Percentiles rank a stretch among this genome's conserved stretches.
Conservation (phyloP, 2,329 filamentous ascomycete genomes). For the Colletotrichum eremochloae region DNA sequence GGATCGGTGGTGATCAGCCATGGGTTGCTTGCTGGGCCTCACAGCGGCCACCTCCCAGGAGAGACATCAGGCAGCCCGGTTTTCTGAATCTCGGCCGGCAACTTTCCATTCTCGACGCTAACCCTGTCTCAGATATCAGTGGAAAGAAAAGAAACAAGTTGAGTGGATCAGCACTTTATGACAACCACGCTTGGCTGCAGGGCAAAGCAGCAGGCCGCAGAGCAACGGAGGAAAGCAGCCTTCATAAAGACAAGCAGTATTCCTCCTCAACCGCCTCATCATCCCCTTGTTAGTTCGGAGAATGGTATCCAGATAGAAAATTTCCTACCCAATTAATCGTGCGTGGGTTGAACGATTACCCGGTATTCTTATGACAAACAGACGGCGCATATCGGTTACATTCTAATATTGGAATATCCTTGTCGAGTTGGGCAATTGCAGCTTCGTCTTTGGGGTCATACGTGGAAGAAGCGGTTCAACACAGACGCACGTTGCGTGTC, state of each 20-base stretch:
- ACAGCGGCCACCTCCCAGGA: slow-evolving; percentile 24
- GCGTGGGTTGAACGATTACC: slow-evolving; percentile 23
- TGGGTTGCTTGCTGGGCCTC: slow-evolving; percentile 31
- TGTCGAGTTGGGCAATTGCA: slow-evolving; percentile 39
- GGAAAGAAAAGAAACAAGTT: slow-evolving; percentile 39
- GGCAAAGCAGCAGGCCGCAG: slow-evolving; percentile 34
- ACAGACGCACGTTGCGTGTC: not conserved
- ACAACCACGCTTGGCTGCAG: slow-evolving; percentile 43
- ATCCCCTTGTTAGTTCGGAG: not conserved
- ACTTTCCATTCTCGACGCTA: slow-evolving; percentile 36
- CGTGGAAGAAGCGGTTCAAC: slow-evolving; percentile 15
- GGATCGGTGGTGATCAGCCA: slow-evolving; percentile 25
- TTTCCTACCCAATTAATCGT: slow-evolving; percentile 19
- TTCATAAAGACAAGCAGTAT: slow-evolving; percentile 36
- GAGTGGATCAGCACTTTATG: slow-evolving; percentile 40
- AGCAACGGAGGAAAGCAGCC: slow-evolving; percentile 21
- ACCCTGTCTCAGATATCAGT: slow-evolving; percentile 41
- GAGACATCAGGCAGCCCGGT: slow-evolving; percentile 38
- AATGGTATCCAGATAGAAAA: slow-evolving; percentile 34
- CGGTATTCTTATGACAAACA: slow-evolving; percentile 42
- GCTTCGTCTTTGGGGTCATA: slow-evolving; percentile 27
- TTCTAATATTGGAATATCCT: slow-evolving; percentile 34
- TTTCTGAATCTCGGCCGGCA: slow-evolving; percentile 27
- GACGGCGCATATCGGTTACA: slow-evolving; percentile 37
- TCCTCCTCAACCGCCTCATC: slow-evolving; percentile 19